Conservation (phyloP, 768 basidiomycete genomes). For the Inosperma sp. region DNA sequence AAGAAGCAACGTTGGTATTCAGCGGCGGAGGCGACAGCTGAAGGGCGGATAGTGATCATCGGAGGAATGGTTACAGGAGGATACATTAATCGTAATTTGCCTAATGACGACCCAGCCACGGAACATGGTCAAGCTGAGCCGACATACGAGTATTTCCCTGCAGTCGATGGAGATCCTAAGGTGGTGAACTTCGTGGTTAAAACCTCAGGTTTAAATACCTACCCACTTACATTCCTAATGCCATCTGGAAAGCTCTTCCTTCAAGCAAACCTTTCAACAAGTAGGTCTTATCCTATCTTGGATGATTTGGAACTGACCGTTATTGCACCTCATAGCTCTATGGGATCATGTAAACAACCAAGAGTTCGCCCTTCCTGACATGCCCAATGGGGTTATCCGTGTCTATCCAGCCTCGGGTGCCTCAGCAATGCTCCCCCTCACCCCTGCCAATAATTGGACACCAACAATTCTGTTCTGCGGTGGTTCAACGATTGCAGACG, state of each 20-base stretch:
- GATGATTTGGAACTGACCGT: no score
- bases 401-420: constrained; percentile 90
- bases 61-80: constrained; percentile 77
- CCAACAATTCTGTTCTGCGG: constrained; percentile 89
- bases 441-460: no score
- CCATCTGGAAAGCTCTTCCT: constrained; percentile 72
- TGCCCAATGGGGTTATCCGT: constrained; percentile 70
- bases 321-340: constrained; percentile 17
- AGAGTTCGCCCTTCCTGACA: constrained; percentile 62
- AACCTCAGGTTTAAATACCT: constrained; percentile 74
- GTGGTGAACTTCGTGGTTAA: constrained; percentile 61
- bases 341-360: constrained; percentile 42
- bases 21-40: constrained; percentile 69
- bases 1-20: no score
- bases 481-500: constrained; percentile 73
- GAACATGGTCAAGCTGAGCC: constrained; percentile 73
- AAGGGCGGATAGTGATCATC: constrained; percentile 74
- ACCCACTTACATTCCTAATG: constrained; percentile 69
- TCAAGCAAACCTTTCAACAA: constrained; percentile 75
- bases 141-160: constrained; percentile 78
- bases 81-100: constrained; percentile 73
- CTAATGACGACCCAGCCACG: constrained; percentile 55
- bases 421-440: constrained; percentile 82
- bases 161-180: constrained; percentile 42
- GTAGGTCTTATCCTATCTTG: no score